Evolutionary conservation across 2,329 filamentous ascomycete genomes (phyloP).

Genomic region (Aotearoamyces nothofagi): DNA sequence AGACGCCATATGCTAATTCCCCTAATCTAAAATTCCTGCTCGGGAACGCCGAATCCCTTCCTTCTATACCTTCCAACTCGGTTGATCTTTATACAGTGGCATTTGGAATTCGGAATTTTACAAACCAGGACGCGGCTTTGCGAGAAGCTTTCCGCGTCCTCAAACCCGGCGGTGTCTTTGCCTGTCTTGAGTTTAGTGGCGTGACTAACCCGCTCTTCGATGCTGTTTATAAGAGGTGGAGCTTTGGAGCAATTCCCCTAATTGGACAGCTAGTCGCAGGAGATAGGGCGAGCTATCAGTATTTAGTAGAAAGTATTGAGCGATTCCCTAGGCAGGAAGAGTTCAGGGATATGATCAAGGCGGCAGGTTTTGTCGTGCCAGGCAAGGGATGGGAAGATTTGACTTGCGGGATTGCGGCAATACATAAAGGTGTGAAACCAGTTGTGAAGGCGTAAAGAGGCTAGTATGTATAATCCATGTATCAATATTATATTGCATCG

Average conservation of each 20-base stretch:
- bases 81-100: slow-evolving; percentile 94
- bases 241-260: slow-evolving; percentile 82
- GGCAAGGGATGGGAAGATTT: slow-evolving; percentile 79
- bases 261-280: slow-evolving; percentile 92
- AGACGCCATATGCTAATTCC: slow-evolving; percentile 36
- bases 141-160: slow-evolving; percentile 75
- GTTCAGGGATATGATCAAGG: slow-evolving; percentile 69
- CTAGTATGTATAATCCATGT: background rate
- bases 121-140: slow-evolving; percentile 72
- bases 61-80: slow-evolving; percentile 48
- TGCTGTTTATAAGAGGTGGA: slow-evolving; percentile 86
- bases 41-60: slow-evolving; percentile 74
- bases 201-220: slow-evolving; percentile 68
- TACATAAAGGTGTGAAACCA: slow-evolving; percentile 93
- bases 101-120: slow-evolving; percentile 96
- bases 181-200: slow-evolving; percentile 83
- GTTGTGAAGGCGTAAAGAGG: slow-evolving; percentile 8
- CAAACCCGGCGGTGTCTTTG: slow-evolving; percentile 89
- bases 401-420: slow-evolving; percentile 83
- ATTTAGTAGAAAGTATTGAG: slow-evolving; percentile 96
- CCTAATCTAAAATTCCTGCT: slow-evolving; percentile 60
- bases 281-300: slow-evolving; percentile 93
- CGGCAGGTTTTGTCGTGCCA: slow-evolving; percentile 74
- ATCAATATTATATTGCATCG: too few species aligned
- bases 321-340: slow-evolving; percentile 74